These are phyloP conservation scores for Fusarium sp. DNA, from an alignment of 2,329 filamentous ascomycete species.

Conservation along the genomic window DNA sequence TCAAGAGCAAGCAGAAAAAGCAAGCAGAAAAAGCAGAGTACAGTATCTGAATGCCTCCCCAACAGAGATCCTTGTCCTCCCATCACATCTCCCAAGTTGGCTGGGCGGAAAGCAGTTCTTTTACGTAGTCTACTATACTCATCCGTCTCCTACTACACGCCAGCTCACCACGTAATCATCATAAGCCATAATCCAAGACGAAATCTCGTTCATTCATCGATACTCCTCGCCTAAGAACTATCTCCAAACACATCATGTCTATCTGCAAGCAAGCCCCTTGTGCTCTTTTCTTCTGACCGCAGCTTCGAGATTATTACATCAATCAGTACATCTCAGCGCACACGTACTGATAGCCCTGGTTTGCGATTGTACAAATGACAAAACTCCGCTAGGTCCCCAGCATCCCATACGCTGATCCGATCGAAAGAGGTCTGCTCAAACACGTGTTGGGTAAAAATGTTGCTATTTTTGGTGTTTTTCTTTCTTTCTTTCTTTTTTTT, in stretches of 20 bases:
- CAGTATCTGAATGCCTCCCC: too few relatives aligned
- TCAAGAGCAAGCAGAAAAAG: too few relatives aligned
- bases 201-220: conserved; percentile 46
- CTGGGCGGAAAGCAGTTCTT: too few relatives aligned
- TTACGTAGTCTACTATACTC: too few relatives aligned
- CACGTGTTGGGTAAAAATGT: conserved; percentile 24
- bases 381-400: conserved; percentile 37
- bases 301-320: conserved; percentile 38
- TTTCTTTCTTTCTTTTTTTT: too few relatives aligned
- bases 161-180: too few relatives aligned
- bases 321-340: conserved; percentile 18
- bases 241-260: conserved; percentile 34
- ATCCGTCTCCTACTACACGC: too few relatives aligned
- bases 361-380: conserved; percentile 28
- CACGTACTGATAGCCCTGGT: conserved; percentile 13
- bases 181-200: conserved; percentile 20
- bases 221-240: conserved; percentile 29
- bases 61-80: too few relatives aligned
- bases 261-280: conserved; percentile 31
- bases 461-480: conserved; percentile 31
- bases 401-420: conserved; percentile 31
- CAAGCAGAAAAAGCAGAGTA: too few relatives aligned
- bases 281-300: conserved; percentile 28
- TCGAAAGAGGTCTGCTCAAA: conserved; percentile 27
- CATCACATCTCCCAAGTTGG: too few relatives aligned